Base-by-base conservation (phyloP, 352 stramenopile species). In the Phytophthora colocasiae region DNA sequence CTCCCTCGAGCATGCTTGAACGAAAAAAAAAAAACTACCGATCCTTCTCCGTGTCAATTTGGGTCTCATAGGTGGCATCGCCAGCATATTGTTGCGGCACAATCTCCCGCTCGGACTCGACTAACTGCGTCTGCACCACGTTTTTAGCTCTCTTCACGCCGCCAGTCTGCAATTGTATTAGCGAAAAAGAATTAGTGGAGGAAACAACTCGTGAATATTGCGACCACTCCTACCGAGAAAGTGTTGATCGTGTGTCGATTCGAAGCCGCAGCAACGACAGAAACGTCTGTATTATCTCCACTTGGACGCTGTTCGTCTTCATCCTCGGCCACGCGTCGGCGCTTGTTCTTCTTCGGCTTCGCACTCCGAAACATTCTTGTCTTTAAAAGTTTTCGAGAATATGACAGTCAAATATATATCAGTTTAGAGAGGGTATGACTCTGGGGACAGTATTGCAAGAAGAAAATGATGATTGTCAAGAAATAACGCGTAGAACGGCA, bases 31-130 rank as follows among this genome's bases (percentile, higher is more conserved):
- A 22, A 36, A 36, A 36, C 31, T 69, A 89, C 84, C 83, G 71
- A 66, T 95, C 87, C 26, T 78, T 88, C 59, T 81, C 85, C 40
- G 87, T 95, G 69, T 95, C 87, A 44, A 95, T 95, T 69, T 95
- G 83, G 12, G 65, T 84, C 69, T 95, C 87, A 58, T 95, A 93
- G 32, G 87, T 95, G 51, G 87, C 87, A 45, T 92, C 87, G 12
- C 87, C 87, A 24, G 87, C 87, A 69, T 93, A 95, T 43, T 87
- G 66, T 54, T 93, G 81, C 22, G 83, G 87, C 15, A 93, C 85
- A 44, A 92, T 79, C 64, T 95, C 77, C 29, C 87, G 87, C 63
- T 81, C 78, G 2, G 87, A 95, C 61, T 87, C 78, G 64, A 93
- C 76, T 26, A 84, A 69, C 29, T 53, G 75, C 17, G 69, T 75